Base-by-base conservation (phyloP, 768 basidiomycete genomes). In the Candolleomyces efflorescens region DNA sequence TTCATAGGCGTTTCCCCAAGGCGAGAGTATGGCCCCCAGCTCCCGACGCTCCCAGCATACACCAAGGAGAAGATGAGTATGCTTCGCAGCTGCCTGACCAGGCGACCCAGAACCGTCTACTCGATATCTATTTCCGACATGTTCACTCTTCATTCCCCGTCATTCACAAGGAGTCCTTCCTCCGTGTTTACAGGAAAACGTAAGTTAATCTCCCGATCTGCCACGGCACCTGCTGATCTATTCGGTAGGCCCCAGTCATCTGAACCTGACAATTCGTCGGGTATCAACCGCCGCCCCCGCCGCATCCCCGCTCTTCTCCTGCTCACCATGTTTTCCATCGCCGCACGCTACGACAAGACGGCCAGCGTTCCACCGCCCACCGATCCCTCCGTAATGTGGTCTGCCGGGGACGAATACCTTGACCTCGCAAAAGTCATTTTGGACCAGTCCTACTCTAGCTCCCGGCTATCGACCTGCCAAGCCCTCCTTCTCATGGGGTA, bases 1-100 rank as follows among this genome's bases (percentile, higher is more conserved):
- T 60, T 65, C 54, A 5, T 65, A 91, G 82, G 87, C 84, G 86
- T 26, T 94, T 95, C 71, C 92, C 93, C 0, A 86, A 85, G 62
- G 88, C 92, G 2, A 81, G 92, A n/a, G 89, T 94, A 23, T 95
- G 93, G 93, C 93, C 93, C 0, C 85, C 85, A 3, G 62, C 76
- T 18, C 71, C 76, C 3, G 70, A 77, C 18, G 67, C 64, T 49
- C 69, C 70, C 22, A 65, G 68, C 43, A 58, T 67, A 11, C 62
- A 66, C 12, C 59, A 67, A 18, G 70, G 68, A 5, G 74, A 71
- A 17, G 78, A 78, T 18, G 72, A 78, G 18, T 71, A 70, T 49
- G 66, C 65, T 12, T 66, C 73, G 9, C 66, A 73, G 26, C 68
- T 94, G n/a, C 92, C 91, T 0, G 75, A 82, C 20, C 69, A 65